Percentiles rank a stretch among this genome's conserved stretches.
Conservation (phyloP, 352 stramenopile genomes). For the Phytopythium delawarense region DNA sequence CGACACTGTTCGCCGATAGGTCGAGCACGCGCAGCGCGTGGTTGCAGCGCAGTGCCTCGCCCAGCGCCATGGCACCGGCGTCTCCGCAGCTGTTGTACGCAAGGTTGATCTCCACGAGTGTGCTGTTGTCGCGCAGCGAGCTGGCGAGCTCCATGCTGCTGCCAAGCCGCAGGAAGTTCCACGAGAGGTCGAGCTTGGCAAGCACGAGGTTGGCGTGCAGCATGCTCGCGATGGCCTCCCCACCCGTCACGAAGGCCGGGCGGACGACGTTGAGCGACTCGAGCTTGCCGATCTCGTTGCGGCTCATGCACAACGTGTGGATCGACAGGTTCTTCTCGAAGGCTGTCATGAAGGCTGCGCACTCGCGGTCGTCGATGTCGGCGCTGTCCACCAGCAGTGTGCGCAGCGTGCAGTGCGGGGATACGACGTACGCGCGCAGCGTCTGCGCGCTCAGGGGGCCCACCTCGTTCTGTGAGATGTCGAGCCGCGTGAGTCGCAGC, state of each 20-base stretch:
- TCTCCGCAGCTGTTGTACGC: conserved; percentile 79
- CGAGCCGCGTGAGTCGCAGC: conserved; percentile 42
- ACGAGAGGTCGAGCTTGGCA: conserved; percentile 79
- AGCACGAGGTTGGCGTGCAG: conserved; percentile 75
- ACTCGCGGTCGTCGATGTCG: conserved; percentile 88
- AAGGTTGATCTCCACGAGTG: conserved; percentile 60
- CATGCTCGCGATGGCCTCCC: conserved; percentile 88
- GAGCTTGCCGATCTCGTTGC: conserved; percentile 85
- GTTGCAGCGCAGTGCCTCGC: conserved; percentile 62
- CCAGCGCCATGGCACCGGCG: conserved; percentile 71
- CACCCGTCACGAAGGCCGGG: conserved; percentile 77
- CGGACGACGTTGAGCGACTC: conserved; percentile 88
- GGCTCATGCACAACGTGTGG: conserved; percentile 61
- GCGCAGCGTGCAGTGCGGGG: conserved; percentile 51
- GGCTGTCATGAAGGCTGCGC: conserved; percentile 76
- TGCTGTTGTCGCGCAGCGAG: conserved; percentile 62
- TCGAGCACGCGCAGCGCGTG: conserved; percentile 57
- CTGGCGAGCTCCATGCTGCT: conserved; percentile 63
- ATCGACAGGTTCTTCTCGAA: conserved; percentile 84
- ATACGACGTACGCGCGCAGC: conserved; percentile 51
- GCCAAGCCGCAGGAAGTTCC: conserved; percentile 86
- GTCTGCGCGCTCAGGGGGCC: conserved; percentile 54
- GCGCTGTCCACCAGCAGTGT: conserved; percentile 73
- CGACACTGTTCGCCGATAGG: conserved; percentile 77
- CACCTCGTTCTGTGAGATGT: conserved; percentile 77